A percentile compares a stretch with the other conserved stretches of the same genome.
Evolutionary conservation across 768 basidiomycete species (phyloP).

Genomic region (Leucocoprinus sp.): DNA sequence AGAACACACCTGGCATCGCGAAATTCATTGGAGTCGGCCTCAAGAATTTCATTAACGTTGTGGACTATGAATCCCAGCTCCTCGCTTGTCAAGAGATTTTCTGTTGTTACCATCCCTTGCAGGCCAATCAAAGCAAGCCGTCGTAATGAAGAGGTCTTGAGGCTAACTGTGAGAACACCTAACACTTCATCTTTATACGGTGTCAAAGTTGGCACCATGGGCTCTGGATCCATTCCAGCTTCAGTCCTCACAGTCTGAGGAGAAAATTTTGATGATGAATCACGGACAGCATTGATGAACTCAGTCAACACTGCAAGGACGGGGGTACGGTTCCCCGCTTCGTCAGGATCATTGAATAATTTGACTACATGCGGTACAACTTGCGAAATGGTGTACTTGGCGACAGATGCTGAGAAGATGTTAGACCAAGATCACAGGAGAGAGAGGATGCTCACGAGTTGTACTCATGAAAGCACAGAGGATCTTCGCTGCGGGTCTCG

Average conservation of each 20-base stretch:
- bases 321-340: constrained; percentile 56
- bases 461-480: constrained; percentile 71
- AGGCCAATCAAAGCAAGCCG: constrained; percentile 59
- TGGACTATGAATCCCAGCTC: constrained; percentile 79
- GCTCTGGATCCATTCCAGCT: constrained; percentile 7
- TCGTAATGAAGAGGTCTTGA: constrained; percentile 43
- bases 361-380: constrained; percentile 69
- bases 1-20: constrained; percentile 45
- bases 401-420: constrained; percentile 57
- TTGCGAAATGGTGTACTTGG: constrained; percentile 58
- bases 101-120: constrained; percentile 56
- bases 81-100: constrained; percentile 51
- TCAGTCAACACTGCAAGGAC: constrained; percentile 63
- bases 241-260: constrained; percentile 7
- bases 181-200: constrained; percentile 74
- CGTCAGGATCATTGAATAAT: constrained; percentile 67
- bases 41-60: constrained; percentile 62
- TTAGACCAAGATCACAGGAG: not conserved
- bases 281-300: constrained; percentile 46
- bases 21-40: constrained; percentile 38
- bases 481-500: constrained; percentile 79
- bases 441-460: constrained; percentile 48
- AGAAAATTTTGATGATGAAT: constrained; percentile 23
- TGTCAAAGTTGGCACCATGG: constrained; percentile 29
- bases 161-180: constrained; percentile 50